A percentile compares a stretch with the other conserved stretches of the same genome.
These are phyloP conservation scores for Mycena indigotica DNA, from an alignment of 768 basidiomycete genomes.

Conservation along the genomic window DNA sequence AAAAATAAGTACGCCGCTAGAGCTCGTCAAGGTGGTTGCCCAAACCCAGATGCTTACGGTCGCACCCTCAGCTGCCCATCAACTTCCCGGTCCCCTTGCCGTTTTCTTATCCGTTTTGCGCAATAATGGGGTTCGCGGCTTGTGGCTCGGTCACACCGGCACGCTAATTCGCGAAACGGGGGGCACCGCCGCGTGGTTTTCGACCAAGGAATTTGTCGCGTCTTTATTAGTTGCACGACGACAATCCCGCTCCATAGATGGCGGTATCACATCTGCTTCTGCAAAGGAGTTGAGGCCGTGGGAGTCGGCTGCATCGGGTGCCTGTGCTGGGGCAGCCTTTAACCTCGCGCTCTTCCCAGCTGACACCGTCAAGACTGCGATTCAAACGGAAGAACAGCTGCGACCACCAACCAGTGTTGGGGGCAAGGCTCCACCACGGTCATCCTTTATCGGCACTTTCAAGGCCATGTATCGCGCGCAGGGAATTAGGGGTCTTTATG, in stretches of 20 bases:
- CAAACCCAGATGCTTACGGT: constrained; percentile 79
- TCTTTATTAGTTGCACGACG: constrained; percentile 59
- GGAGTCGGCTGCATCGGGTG: constrained; percentile 81
- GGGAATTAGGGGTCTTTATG: constrained; percentile 80
- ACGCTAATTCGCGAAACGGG: constrained; percentile 88
- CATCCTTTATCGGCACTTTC: constrained; percentile 61
- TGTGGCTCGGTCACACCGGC: constrained; percentile 87
- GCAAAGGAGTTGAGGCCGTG: constrained; percentile 49
- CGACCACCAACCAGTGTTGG: constrained; percentile 40
- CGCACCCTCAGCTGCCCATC: constrained; percentile 21
- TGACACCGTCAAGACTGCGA: constrained; percentile 86
- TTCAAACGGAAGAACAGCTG: constrained; percentile 88
- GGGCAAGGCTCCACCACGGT: constrained; percentile 29
- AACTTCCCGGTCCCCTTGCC: constrained; percentile 67
- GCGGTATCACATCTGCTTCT: constrained; percentile 11
- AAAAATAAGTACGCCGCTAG: constrained; percentile 71
- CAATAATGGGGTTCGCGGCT: constrained; percentile 60
- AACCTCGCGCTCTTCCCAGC: constrained; percentile 86
- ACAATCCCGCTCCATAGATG: constrained; percentile 18
- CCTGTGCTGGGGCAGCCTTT: constrained; percentile 77
- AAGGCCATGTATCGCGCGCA: constrained; percentile 71
- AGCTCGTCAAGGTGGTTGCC: constrained; percentile 91
- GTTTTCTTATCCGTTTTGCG: constrained; percentile 62
- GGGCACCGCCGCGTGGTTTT: constrained; percentile 86
- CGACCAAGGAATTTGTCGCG: constrained; percentile 77